Evolutionary conservation across 345 rosid genomes (phyloP).

Genomic region (Nephelium lappaceum): DNA sequence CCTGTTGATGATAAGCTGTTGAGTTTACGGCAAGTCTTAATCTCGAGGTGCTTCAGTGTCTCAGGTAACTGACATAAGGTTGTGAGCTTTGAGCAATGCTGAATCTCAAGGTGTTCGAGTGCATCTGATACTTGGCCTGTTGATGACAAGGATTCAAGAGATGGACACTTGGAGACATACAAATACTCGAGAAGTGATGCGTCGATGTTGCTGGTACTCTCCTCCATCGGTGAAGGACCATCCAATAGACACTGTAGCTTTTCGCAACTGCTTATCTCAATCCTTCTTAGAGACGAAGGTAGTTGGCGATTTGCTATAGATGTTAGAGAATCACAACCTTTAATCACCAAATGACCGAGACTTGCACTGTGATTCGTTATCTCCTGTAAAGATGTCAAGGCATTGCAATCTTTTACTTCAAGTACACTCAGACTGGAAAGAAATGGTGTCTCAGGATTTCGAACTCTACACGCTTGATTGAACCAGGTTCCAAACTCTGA

Average conservation of each 20-base stretch:
- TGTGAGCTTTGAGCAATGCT: neutral
- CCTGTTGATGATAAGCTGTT: neutral
- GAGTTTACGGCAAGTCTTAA: neutral
- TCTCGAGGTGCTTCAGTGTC: neutral
- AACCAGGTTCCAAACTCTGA: neutral
- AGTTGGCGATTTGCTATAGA: neutral
- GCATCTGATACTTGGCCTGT: neutral
- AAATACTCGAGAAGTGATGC: neutral
- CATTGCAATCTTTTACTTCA: neutral
- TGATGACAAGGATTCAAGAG: neutral
- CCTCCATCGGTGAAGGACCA: neutral
- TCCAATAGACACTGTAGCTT: neutral
- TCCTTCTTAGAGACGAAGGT: neutral
- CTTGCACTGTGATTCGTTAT: neutral
- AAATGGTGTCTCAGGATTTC: neutral
- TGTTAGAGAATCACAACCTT: neutral
- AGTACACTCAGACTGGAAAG: neutral
- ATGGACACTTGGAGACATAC: neutral
- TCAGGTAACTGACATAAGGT: neutral
- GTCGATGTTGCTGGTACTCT: neutral
- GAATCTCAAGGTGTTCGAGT: slow-evolving; percentile 7
- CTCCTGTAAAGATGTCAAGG: neutral
- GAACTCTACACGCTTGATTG: neutral
- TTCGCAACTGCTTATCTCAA: neutral
- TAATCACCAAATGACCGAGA: neutral